These are phyloP conservation scores for Melianthus villosus DNA, from an alignment of 441 rosid genomes.

Conservation along the genomic window DNA sequence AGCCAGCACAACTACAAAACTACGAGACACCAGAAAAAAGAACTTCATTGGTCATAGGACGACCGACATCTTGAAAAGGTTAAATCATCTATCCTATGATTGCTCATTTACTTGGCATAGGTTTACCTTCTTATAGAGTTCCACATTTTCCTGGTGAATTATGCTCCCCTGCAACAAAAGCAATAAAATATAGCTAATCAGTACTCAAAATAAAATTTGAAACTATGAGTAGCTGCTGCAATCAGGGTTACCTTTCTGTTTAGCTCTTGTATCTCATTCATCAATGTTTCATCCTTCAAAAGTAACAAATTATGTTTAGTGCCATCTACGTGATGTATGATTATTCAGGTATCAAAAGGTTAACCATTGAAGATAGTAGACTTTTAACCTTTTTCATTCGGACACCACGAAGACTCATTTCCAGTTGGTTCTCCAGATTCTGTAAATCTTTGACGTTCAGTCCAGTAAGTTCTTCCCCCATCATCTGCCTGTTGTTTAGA, in stretches of 20 bases:
- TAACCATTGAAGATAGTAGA: not conserved
- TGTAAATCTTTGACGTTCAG: constrained; percentile 46
- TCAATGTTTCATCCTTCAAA: constrained; percentile 49
- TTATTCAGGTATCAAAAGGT: constrained; percentile 1
- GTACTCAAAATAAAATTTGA: too few relatives aligned
- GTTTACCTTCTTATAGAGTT: constrained; percentile 74
- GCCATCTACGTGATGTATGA: constrained; percentile 7
- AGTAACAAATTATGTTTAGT: constrained; percentile 2
- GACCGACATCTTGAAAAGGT: constrained; percentile 8
- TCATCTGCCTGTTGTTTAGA: constrained; percentile 56
- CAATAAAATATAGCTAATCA: constrained; percentile 9
- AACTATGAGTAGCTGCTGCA: constrained; percentile 1
- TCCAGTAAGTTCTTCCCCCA: constrained; percentile 84
- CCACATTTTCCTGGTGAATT: constrained; percentile 71
- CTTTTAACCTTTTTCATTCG: constrained; percentile 38
- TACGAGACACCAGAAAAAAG: too few relatives aligned
- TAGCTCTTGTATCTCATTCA: constrained; percentile 59
- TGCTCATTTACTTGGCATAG: constrained; percentile 43
- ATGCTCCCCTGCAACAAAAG: constrained; percentile 45
- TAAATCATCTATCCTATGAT: constrained; percentile 11
- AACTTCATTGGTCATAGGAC: too few relatives aligned
- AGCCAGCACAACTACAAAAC: constrained; percentile 12
- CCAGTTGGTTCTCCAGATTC: constrained; percentile 49
- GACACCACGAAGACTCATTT: constrained; percentile 45
- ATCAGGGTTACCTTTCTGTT: constrained; percentile 33